These are phyloP conservation scores for Zalerion maritima DNA, from an alignment of 495 filamentous ascomycete genomes.

Conservation along the genomic window DNA sequence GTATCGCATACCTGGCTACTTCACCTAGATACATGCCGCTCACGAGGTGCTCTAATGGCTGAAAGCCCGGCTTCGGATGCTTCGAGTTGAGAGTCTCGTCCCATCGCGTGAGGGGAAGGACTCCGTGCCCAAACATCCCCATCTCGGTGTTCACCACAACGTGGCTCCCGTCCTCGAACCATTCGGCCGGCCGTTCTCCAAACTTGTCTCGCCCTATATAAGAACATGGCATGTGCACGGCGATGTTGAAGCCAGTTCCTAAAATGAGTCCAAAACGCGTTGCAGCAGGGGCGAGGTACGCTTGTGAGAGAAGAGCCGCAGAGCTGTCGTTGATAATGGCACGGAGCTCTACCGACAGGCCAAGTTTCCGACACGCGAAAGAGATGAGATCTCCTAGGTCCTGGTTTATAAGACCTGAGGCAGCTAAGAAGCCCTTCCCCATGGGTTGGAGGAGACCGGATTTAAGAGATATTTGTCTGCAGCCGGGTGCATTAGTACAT, in stretches of 20 bases:
- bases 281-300: conserved; percentile 50
- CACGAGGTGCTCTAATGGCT: conserved; percentile 73
- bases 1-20: conserved; percentile 52
- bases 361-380: conserved; percentile 26
- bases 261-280: conserved; percentile 43
- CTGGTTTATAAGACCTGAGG: conserved; percentile 32
- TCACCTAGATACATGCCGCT: conserved; percentile 77
- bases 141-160: conserved; percentile 75
- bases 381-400: conserved; percentile 38
- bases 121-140: conserved; percentile 62
- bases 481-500: conserved; percentile 10
- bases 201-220: conserved; percentile 36
- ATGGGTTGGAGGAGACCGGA: conserved; percentile 66
- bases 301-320: conserved; percentile 64
- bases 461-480: conserved; percentile 60
- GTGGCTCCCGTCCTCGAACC: conserved; percentile 40
- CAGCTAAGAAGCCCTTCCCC: conserved; percentile 65
- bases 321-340: conserved; percentile 79
- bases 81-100: conserved; percentile 46
- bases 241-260: conserved; percentile 42
- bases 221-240: conserved; percentile 36
- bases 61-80: conserved; percentile 64
- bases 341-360: conserved; percentile 46
- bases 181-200: conserved; percentile 32
- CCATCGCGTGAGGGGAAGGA: conserved; percentile 60